Evolutionary conservation across 1,284 basidiomycete genomes (phyloP).

Genomic region (Boletus austroedulis): DNA sequence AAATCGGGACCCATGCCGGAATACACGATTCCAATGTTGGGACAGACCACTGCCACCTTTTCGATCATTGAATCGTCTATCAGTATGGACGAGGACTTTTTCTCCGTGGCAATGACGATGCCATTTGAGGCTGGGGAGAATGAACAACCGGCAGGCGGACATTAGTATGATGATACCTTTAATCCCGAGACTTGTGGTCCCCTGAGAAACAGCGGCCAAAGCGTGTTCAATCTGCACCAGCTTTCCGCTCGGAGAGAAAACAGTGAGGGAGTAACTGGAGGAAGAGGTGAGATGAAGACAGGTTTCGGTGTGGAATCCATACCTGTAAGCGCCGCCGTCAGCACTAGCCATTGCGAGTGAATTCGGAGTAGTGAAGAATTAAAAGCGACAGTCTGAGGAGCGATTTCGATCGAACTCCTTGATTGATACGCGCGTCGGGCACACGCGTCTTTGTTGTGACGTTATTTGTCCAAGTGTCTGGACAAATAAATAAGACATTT

Average conservation of each 20-base stretch:
- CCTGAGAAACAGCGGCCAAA: conserved; percentile 93
- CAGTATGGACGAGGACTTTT: conserved; percentile 96
- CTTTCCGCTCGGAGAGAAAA: conserved; percentile 98
- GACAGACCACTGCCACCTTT: conserved; percentile 95
- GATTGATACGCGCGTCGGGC: conserved; percentile 26
- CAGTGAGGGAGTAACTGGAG: conserved; percentile 93
- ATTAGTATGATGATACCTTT: conserved; percentile 66
- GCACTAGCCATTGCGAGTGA: conserved; percentile 55
- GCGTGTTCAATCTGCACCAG: conserved; percentile 99
- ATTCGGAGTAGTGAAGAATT: conserved; percentile 13
- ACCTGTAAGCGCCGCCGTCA: conserved; percentile 85
- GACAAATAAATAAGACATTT: too few relatives aligned
- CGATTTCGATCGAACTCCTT: conserved; percentile 17
- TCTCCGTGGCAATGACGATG: conserved; percentile 98
- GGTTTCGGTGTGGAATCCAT: conserved; percentile 18
- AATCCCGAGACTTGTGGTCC: conserved; percentile 96
- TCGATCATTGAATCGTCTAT: conserved; percentile 98
- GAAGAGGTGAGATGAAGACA: conserved; percentile 21
- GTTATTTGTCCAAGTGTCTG: conserved; percentile 26
- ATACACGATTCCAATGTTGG: conserved; percentile 99
- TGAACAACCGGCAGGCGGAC: conserved; percentile 15
- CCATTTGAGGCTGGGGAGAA: conserved; percentile 84
- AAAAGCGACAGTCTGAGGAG: conserved; percentile 23
- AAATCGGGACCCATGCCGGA: conserved; percentile 99
- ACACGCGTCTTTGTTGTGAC: conserved; percentile 31